A percentile compares a stretch with the other conserved stretches of the same genome.
Conservation (phyloP, 2,329 filamentous ascomycete species). For the Paracorniculantispora psalliotae region DNA sequence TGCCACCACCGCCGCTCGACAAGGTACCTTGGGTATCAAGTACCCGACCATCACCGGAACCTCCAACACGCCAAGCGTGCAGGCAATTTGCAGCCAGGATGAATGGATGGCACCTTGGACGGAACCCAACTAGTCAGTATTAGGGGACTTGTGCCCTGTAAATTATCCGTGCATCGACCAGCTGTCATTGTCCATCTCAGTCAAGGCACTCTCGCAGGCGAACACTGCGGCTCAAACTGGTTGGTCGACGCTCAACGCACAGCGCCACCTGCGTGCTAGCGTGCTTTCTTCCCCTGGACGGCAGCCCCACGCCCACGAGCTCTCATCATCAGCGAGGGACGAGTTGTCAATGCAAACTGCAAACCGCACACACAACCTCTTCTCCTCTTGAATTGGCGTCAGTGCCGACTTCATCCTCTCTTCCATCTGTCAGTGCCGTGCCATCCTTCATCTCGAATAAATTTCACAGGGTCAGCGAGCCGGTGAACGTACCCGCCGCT, state of each 20-base stretch:
- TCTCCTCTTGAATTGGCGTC: no score
- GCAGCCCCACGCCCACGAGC: slow-evolving; percentile 4
- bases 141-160: neutral
- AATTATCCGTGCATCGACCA: no score
- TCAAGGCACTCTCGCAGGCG: no score
- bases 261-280: neutral
- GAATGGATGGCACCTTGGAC: neutral
- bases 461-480: neutral
- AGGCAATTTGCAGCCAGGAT: neutral
- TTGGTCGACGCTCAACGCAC: neutral
- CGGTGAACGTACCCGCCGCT: neutral
- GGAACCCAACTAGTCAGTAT: no score
- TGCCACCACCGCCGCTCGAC: neutral
- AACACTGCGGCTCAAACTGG: no score
- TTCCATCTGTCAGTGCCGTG: neutral
- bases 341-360: slow-evolving; percentile 5
- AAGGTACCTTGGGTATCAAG: no score
- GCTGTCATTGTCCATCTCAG: no score
- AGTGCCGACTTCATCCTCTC: neutral
- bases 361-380: neutral
- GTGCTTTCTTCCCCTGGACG: slow-evolving; percentile 4
- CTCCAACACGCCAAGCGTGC: slow-evolving; percentile 7
- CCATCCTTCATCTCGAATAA: neutral
- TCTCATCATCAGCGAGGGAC: no score
- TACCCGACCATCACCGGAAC: slow-evolving; percentile 4